Base-by-base conservation (phyloP, 306 rosid species). In the Abrus pulchellus region DNA sequence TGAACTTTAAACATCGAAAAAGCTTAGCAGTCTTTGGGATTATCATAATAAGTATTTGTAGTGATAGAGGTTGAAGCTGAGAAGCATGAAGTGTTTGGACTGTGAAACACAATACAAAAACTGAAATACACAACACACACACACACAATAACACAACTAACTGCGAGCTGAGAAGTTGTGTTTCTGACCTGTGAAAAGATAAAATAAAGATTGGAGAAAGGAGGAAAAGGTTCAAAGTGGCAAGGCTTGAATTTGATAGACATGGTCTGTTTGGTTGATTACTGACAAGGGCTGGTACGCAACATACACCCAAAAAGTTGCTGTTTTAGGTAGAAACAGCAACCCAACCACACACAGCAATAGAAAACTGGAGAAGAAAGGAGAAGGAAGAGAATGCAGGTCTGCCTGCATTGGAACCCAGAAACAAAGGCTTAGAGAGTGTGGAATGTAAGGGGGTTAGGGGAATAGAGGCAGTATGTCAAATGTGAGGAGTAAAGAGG, bases 211-310 rank as follows among this genome's bases (percentile, higher is more conserved):
- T 32, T 28, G 74, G 5, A 14, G 34, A 59, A 27, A 41, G 38
- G 60, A 13, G 32, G 9, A 3, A n/a, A 65, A 50, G 41, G 28
- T 78, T 56, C 48, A n/a, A 78, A 43, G 27, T 29, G 30, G 40
- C 10, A 34, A 79, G 9, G 45, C n/a, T 3, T 77, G 65, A 50
- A 28, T 63, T 50, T 77, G 65, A 27, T 11, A 34, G 54, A 12
- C 10, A 55, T 1, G 30, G 13, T 60, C 47, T 14, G 11, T 10
- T 54, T 9, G 60, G 56, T 30, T 54, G 14, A 41, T 41, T 43
- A 67, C 69, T 57, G 32, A 9, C 52, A 27, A 8, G 47, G 52
- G 45, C 75, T 67, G 67, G 5, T 1, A 43, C 20, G 20, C 20
- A 20, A 20, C 20, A 20, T 20, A 20, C 20, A 20, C 20, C 20